A percentile compares a stretch with the other conserved stretches of the same genome.
Evolutionary conservation across 495 filamentous ascomycete genomes (phyloP).

Genomic region (Tuber brumale): DNA sequence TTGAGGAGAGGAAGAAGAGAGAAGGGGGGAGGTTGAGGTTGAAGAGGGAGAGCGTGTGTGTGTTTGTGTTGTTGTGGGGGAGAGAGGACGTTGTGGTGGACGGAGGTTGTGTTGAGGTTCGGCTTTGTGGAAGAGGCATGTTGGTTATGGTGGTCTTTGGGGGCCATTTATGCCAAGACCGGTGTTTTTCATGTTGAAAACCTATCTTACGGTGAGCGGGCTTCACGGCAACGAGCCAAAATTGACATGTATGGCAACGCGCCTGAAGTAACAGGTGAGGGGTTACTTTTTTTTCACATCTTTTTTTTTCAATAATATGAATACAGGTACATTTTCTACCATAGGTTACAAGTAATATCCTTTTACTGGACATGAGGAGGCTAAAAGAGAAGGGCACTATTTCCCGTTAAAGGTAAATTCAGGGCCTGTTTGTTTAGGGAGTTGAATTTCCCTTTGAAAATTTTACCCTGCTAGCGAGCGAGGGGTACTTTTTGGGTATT

Average conservation of each 20-base stretch:
- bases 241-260: neutral
- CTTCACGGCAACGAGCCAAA: neutral
- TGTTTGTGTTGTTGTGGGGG: slow-evolving; percentile 36
- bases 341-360: neutral
- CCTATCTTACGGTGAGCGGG: neutral
- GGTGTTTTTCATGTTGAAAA: slow-evolving; percentile 33
- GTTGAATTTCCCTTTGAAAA: neutral
- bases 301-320: neutral
- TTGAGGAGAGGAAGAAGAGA: slow-evolving; percentile 27
- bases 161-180: slow-evolving; percentile 28
- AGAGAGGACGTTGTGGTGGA: slow-evolving; percentile 25
- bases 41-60: slow-evolving; percentile 34
- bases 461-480: neutral
- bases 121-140: slow-evolving; percentile 28
- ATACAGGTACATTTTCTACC: neutral
- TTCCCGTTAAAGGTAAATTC: neutral
- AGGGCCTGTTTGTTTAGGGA: neutral
- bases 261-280: neutral
- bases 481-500: neutral
- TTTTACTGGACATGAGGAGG: neutral
- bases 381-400: neutral
- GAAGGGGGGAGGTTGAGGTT: slow-evolving; percentile 21
- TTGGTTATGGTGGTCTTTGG: slow-evolving; percentile 30
- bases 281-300: neutral
- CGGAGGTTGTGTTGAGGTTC: slow-evolving; percentile 29